Evolutionary conservation across 306 rosid genomes (phyloP), one percentile per base, ranked within the genome.

Genomic region (Senna siamea): DNA sequence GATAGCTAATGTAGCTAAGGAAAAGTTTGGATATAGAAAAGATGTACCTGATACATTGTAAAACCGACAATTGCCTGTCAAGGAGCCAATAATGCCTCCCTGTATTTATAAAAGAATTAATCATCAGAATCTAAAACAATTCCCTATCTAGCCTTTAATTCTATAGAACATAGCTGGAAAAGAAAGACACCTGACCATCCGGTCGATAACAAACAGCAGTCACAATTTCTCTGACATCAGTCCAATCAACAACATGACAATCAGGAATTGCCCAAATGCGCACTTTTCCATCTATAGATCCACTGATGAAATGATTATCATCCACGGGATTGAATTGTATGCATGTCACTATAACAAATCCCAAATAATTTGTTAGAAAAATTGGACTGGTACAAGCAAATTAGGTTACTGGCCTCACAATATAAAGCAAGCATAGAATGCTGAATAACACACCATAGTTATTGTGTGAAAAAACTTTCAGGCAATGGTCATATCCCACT

Each of bases 211-310:
- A 90, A 66, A 92, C 97, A 65, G 96, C 96, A 54, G 96, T 87
- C 71, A 95, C 92, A 66, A 92, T 95, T 54, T 90, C 99, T 77
- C 80, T 79, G 22, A 87, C 78, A 63, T 89, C 91, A 23, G 74
- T 87, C 93, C 97, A 95, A 80, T 87, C 98, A 77, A 92, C 92
- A 77, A 95, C 99, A 80, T 87, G 98, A 73, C 86, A 83, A 74
- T 76, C 83, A 61, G 87, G 66, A 77, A 92, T 83, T 46, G 85
- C 77, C 99, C 99, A 95, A 65, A 95, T 86, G 75, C 99, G 99
- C 64, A 95, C 91, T 88, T 95, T 95, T 74, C 98, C 98, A 78
- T 95, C 99, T 66, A 95, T 92, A 22, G 96, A 95, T 79, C 99
- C 99, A 28, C 97, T 95, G 66, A 95, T 88, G 92, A 95, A 95